phyloP scores from a whole-genome alignment of 495 filamentous ascomycete species.

The Trichocladium uniseriatum region DNA sequence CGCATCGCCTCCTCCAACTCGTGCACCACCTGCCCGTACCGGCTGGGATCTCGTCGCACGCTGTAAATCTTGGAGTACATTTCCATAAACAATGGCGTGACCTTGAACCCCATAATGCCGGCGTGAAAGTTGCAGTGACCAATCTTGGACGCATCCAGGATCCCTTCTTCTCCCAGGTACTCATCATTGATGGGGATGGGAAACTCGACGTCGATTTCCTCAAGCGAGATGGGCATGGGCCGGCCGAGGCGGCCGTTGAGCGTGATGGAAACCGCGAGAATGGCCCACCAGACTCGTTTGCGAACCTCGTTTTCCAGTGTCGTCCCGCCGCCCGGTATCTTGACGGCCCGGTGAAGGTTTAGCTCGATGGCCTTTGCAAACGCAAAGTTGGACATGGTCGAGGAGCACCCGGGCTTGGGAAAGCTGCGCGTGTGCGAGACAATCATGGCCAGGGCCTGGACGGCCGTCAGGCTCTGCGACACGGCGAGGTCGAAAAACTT shows the following conservation, averaged over 20 bases:
- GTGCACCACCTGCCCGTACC: constrained; percentile 52
- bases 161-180: constrained; percentile 45
- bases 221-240: constrained; percentile 59
- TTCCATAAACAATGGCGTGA: constrained; percentile 54
- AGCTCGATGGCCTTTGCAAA: constrained; percentile 59
- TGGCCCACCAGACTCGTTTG: constrained; percentile 67
- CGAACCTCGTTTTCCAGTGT: constrained; percentile 62
- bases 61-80: constrained; percentile 65
- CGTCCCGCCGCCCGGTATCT: constrained; percentile 43
- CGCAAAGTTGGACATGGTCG: constrained; percentile 51
- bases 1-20: constrained; percentile 52
- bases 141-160: constrained; percentile 36
- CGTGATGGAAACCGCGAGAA: constrained; percentile 52
- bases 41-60: constrained; percentile 45
- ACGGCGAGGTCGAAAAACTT: constrained; percentile 54
- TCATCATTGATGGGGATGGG: constrained; percentile 62
- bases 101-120: constrained; percentile 51
- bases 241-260: constrained; percentile 64
- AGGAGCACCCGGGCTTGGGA: constrained; percentile 68
- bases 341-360: constrained; percentile 61
- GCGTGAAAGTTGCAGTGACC: constrained; percentile 56
- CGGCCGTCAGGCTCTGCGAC: constrained; percentile 49
- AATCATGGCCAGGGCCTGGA: constrained; percentile 65
- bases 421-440: constrained; percentile 60
- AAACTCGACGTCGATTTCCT: constrained; percentile 69